Percentiles rank a stretch among this genome's conserved stretches.
Evolutionary conservation across 148 eudicot species (phyloP).

Genomic region (Chenopodium suecicum): DNA sequence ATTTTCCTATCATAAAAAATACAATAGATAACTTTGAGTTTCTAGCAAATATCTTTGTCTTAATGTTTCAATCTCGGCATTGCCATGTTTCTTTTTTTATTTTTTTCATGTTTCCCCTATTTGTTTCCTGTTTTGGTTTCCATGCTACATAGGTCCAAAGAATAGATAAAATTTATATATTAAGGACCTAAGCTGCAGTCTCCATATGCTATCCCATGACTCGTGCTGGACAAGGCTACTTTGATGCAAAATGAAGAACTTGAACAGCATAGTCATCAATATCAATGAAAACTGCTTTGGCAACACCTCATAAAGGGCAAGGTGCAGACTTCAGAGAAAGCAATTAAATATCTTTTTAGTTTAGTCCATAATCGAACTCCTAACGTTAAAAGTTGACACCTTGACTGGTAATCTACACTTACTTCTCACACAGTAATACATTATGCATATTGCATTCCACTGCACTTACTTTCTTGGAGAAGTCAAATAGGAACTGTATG

Average conservation of each 20-base stretch:
- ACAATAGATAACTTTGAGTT: no score
- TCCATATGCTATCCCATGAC: background rate
- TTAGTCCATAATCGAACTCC: background rate
- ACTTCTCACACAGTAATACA: background rate
- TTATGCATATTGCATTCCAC: background rate
- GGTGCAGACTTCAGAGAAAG: background rate
- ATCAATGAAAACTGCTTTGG: background rate
- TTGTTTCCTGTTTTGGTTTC: no score
- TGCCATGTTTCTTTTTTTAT: no score
- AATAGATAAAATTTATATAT: background rate
- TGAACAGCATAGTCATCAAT: background rate
- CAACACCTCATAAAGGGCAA: background rate
- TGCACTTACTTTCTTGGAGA: background rate
- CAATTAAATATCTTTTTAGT: background rate
- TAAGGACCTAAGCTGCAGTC: background rate
- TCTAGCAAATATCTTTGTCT: no score
- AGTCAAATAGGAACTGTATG: background rate
- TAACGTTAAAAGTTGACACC: background rate
- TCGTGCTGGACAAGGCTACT: background rate
- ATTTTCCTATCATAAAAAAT: no score
- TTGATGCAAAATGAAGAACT: background rate
- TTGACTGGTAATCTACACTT: background rate
- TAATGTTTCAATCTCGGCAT: no score
- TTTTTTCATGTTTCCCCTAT: no score
- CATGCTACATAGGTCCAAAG: background rate